A percentile compares a stretch with the other conserved stretches of the same genome.
Evolutionary conservation across 495 filamentous ascomycete genomes (phyloP).

Genomic region (Xylaria telfairii): DNA sequence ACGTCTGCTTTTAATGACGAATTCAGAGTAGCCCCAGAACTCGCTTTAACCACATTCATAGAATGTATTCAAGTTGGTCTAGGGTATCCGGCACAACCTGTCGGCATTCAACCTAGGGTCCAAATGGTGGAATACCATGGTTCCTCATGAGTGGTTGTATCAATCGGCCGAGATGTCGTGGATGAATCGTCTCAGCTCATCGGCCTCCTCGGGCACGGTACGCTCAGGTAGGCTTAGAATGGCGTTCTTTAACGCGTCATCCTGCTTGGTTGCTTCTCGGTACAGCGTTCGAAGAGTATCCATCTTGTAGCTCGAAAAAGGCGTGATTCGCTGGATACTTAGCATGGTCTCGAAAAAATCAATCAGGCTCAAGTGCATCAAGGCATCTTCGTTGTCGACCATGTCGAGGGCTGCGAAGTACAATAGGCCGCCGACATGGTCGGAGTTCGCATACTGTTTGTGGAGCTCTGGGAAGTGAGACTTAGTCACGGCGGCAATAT

Average conservation of each 20-base stretch:
- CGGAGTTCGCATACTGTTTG: conserved; percentile 50
- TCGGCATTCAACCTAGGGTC: background rate
- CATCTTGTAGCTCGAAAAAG: conserved; percentile 46
- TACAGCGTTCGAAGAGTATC: conserved; percentile 48
- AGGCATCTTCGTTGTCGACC: conserved; percentile 73
- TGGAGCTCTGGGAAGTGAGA: conserved; percentile 69
- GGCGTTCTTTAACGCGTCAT: conserved; percentile 47
- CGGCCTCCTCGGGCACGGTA: conserved; percentile 52
- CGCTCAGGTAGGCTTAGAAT: conserved; percentile 50
- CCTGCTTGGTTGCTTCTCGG: conserved; percentile 44
- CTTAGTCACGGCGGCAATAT: conserved; percentile 65
- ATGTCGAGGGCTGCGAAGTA: conserved; percentile 77
- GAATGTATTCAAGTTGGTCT: background rate
- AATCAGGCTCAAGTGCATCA: conserved; percentile 81
- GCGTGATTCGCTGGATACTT: conserved; percentile 56
- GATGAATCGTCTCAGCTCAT: conserved; percentile 47
- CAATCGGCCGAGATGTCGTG: conserved; percentile 35
- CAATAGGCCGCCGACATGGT: conserved; percentile 62
- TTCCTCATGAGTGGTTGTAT: background rate
- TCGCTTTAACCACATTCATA: background rate
- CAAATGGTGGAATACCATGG: background rate
- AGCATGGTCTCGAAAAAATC: conserved; percentile 76
- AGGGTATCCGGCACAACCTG: conserved; percentile 10
- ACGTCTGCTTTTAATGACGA: background rate
- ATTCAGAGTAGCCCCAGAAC: background rate